Conservation (phyloP, 805 yeast genomes). For the Candida krabiensis region DNA sequence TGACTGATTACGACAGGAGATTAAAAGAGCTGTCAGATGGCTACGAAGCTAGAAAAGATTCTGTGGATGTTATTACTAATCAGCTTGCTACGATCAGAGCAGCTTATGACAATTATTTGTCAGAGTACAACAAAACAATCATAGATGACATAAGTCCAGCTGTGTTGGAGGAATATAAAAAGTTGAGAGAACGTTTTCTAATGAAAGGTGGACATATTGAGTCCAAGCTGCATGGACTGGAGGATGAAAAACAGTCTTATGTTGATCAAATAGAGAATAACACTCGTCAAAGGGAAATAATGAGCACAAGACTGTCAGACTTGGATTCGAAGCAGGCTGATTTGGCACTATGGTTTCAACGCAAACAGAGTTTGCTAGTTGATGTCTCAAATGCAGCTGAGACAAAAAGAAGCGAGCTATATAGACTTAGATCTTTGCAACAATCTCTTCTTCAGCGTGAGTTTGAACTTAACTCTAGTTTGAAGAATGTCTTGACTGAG, state of each 20-base stretch:
- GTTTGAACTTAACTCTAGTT: conserved; percentile 58
- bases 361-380: conserved; percentile 23
- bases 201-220: conserved; percentile 57
- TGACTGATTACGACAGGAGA: conserved; percentile 46
- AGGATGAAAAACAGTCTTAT: conserved; percentile 38
- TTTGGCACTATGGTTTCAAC: conserved; percentile 27
- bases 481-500: conserved; percentile 57
- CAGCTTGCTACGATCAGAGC: conserved; percentile 43
- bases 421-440: conserved; percentile 34
- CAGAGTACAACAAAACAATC: conserved; percentile 12
- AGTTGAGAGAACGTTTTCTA: conserved; percentile 55
- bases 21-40: conserved; percentile 53
- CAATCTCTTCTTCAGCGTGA: conserved; percentile 47
- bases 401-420: conserved; percentile 25
- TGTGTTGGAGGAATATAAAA: conserved; percentile 57
- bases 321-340: conserved; percentile 34
- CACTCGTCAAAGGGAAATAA: conserved; percentile 36
- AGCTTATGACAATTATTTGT: conserved; percentile 23
- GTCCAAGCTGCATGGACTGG: conserved; percentile 47
- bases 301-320: conserved; percentile 36
- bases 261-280: conserved; percentile 36
- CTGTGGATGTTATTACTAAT: conserved; percentile 40
- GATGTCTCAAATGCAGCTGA: conserved; percentile 36
- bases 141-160: conserved; percentile 41
- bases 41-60: conserved; percentile 47